Percentiles rank a stretch among this genome's conserved stretches.
Conservation (phyloP, 2,329 filamentous ascomycete species). For the Pyrenophora seminiperda region DNA sequence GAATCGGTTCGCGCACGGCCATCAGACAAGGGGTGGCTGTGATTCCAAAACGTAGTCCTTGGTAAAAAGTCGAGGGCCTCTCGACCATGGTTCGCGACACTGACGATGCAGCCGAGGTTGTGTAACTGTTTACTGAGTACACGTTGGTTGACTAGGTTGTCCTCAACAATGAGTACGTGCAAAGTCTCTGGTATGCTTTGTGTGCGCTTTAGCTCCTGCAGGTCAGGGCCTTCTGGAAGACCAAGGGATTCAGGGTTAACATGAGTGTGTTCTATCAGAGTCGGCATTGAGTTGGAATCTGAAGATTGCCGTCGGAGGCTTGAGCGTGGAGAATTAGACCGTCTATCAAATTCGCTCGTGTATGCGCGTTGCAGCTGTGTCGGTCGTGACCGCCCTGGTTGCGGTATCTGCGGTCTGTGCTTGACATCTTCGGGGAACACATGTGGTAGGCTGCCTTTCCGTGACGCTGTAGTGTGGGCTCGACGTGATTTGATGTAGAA, state of each 20-base stretch:
- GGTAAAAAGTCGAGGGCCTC: conserved; percentile 46
- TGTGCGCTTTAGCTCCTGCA: conserved; percentile 13
- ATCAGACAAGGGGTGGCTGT: conserved; percentile 1
- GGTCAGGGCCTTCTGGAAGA: conserved; percentile 10
- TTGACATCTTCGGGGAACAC: conserved; percentile 30
- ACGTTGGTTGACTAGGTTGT: conserved; percentile 51
- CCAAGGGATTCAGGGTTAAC: conserved; percentile 7
- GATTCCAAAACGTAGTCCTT: conserved; percentile 33
- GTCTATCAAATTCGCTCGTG: not conserved
- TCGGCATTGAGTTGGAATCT: not conserved
- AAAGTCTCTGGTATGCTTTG: conserved; percentile 18
- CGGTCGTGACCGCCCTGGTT: conserved; percentile 4
- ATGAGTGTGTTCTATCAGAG: not conserved
- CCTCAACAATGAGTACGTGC: conserved; percentile 44
- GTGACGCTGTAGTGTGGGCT: conserved; percentile 11
- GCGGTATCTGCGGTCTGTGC: conserved; percentile 19
- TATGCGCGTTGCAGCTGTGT: conserved; percentile 6
- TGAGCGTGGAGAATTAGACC: not conserved
- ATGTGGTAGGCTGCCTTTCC: conserved; percentile 25
- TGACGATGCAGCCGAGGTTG: conserved; percentile 45
- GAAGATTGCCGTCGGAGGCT: not conserved
- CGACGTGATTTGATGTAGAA: conserved; percentile 40
- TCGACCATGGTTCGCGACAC: conserved; percentile 47
- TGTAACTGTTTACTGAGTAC: conserved; percentile 50
- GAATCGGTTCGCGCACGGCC: conserved; percentile 57